phyloP scores from a whole-genome alignment of 257 asterid genomes.

The Buddleja alternifolia region DNA sequence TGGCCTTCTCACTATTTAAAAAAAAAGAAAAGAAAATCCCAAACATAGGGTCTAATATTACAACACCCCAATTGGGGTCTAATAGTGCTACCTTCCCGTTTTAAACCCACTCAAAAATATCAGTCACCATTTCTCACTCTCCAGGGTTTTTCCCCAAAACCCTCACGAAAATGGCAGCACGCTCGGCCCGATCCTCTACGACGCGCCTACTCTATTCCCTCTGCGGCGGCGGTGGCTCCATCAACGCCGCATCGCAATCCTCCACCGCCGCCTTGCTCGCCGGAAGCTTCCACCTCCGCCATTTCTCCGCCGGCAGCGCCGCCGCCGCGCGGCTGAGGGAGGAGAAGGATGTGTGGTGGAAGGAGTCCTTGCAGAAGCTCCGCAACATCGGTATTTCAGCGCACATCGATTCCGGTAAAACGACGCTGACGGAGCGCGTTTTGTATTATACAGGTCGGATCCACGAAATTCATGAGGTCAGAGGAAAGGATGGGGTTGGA shows the following conservation, averaged over 20 bases:
- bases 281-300: slow-evolving; percentile 62
- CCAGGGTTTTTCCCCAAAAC: slow-evolving; percentile 64
- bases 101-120: too few species aligned
- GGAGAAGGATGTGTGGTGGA: slow-evolving; percentile 82
- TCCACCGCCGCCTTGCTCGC: slow-evolving; percentile 56
- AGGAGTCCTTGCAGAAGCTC: slow-evolving; percentile 74
- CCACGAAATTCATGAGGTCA: slow-evolving; percentile 95
- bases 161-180: slow-evolving; percentile 67
- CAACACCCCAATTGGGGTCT: too few species aligned
- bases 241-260: slow-evolving; percentile 36
- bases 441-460: slow-evolving; percentile 91
- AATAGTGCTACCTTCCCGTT: too few species aligned
- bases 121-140: background rate
- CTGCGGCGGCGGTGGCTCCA: slow-evolving; percentile 40
- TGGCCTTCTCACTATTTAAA: too few species aligned
- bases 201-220: slow-evolving; percentile 69
- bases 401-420: slow-evolving; percentile 94
- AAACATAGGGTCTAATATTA: too few species aligned
- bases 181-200: slow-evolving; percentile 64
- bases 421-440: slow-evolving; percentile 92
- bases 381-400: slow-evolving; percentile 97
- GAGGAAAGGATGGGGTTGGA: slow-evolving; percentile 98
- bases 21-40: too few species aligned
- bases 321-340: slow-evolving; percentile 76
- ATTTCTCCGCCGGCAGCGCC: slow-evolving; percentile 66